Evolutionary conservation across 2,329 filamentous ascomycete genomes (phyloP).

Genomic region (Talaromyces atroroseus): DNA sequence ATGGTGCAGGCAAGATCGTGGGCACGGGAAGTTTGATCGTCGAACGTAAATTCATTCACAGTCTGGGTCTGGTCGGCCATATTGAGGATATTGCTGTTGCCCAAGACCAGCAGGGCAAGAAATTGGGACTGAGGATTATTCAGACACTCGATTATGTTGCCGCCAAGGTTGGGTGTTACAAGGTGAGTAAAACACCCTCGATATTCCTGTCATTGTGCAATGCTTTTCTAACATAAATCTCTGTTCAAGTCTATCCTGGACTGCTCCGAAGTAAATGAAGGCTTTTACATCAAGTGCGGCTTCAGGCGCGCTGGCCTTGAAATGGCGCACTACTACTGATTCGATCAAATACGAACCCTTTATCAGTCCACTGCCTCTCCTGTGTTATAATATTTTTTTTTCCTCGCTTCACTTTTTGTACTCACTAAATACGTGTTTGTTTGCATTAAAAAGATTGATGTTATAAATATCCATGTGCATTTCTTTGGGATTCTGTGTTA

Average conservation of each 20-base stretch:
- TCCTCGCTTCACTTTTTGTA: background rate
- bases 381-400: background rate
- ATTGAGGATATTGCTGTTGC: slow-evolving; percentile 97
- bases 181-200: slow-evolving; percentile 44
- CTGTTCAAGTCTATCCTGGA: slow-evolving; percentile 73
- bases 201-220: background rate
- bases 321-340: slow-evolving; percentile 90
- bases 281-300: slow-evolving; percentile 97
- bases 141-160: slow-evolving; percentile 88
- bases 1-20: slow-evolving; percentile 66
- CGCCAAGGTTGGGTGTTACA: slow-evolving; percentile 87
- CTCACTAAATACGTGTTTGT: background rate
- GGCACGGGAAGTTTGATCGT: slow-evolving; percentile 85
- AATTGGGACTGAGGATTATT: slow-evolving; percentile 85
- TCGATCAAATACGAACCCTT: background rate
- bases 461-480: background rate
- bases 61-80: slow-evolving; percentile 65
- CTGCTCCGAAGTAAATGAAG: slow-evolving; percentile 92
- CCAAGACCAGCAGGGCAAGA: slow-evolving; percentile 95
- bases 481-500: background rate
- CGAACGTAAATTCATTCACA: slow-evolving; percentile 68
- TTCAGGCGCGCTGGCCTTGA: slow-evolving; percentile 87
- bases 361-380: background rate
- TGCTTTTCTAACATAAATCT: background rate
- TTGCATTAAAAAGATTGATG: background rate